Conservation (phyloP, 495 filamentous ascomycete species). For the Annulohypoxylon moriforme region DNA sequence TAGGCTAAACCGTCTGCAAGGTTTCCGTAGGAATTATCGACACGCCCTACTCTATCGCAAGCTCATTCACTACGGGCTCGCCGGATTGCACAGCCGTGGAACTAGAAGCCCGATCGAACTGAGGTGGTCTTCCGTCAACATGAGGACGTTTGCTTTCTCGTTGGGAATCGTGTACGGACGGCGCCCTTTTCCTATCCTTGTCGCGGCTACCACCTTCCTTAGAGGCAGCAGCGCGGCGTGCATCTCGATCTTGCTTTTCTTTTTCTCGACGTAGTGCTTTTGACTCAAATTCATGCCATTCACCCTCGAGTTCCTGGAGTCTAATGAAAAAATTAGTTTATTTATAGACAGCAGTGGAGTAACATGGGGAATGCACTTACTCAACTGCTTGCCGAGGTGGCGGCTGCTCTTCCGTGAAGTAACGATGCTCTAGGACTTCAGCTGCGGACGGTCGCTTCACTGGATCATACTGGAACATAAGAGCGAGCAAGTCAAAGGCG, state of each 20-base stretch:
- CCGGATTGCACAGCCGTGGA: slow-evolving; percentile 20
- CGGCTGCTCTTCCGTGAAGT: slow-evolving; percentile 88
- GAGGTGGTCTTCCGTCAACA: slow-evolving; percentile 45
- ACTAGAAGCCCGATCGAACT: slow-evolving; percentile 11
- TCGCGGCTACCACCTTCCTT: slow-evolving; percentile 56
- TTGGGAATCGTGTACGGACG: slow-evolving; percentile 49
- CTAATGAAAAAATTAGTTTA: slow-evolving; percentile 57
- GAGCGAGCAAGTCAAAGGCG: slow-evolving; percentile 82
- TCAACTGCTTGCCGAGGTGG: slow-evolving; percentile 80
- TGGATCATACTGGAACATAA: slow-evolving; percentile 91
- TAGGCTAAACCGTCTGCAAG: not conserved
- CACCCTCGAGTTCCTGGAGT: slow-evolving; percentile 84
- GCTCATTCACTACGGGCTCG: slow-evolving; percentile 11
- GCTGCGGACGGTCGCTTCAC: slow-evolving; percentile 83
- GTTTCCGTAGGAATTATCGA: not conserved
- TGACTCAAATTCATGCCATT: slow-evolving; percentile 99
- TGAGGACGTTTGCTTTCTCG: slow-evolving; percentile 59
- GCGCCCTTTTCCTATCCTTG: slow-evolving; percentile 62
- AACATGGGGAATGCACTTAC: slow-evolving; percentile 63
- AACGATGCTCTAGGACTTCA: slow-evolving; percentile 87
- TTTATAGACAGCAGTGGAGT: not conserved
- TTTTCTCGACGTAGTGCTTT: slow-evolving; percentile 94
- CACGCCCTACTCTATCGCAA: slow-evolving; percentile 9
- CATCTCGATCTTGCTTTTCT: slow-evolving; percentile 82
- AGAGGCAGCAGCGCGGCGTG: slow-evolving; percentile 65